phyloP scores from a whole-genome alignment of 2,329 filamentous ascomycete species.

The Neofusicoccum ribis region DNA sequence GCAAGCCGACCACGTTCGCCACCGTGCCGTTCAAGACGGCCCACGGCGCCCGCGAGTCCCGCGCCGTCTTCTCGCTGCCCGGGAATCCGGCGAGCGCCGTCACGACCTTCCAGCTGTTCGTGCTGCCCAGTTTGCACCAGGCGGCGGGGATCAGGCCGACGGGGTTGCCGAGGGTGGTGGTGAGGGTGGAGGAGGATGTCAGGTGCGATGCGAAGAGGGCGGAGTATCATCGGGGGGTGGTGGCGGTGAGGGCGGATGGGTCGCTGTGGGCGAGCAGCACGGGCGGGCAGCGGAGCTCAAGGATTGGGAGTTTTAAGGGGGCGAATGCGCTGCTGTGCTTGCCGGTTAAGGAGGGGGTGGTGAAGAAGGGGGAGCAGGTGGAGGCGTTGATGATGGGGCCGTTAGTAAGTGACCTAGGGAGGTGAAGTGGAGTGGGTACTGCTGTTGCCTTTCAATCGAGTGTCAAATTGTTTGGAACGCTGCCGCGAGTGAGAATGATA shows the following conservation, averaged over 20 bases:
- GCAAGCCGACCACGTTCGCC: conserved; percentile 96
- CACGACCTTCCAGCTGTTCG: conserved; percentile 92
- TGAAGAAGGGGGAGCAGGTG: conserved; percentile 68
- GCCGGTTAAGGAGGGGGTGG: conserved; percentile 62
- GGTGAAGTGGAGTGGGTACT: neutral
- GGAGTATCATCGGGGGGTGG: conserved; percentile 87
- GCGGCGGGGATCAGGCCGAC: conserved; percentile 66
- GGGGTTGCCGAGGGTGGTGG: conserved; percentile 72
- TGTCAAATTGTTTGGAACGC: too few species aligned
- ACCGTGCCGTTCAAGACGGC: conserved; percentile 67
- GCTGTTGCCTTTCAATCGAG: too few species aligned
- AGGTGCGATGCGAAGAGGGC: conserved; percentile 71
- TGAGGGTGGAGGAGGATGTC: conserved; percentile 71
- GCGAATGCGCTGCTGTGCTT: conserved; percentile 85
- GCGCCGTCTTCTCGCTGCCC: conserved; percentile 83
- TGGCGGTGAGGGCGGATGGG: conserved; percentile 65
- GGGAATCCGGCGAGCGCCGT: conserved; percentile 93
- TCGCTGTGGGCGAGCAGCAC: conserved; percentile 75
- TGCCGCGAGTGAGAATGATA: neutral
- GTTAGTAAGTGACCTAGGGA: conserved; percentile 36
- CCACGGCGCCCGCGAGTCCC: conserved; percentile 55
- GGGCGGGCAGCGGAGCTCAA: conserved; percentile 84
- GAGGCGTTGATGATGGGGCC: conserved; percentile 77
- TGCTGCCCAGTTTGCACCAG: conserved; percentile 81
- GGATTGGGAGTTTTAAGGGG: conserved; percentile 82